Base-by-base conservation (phyloP, 2,329 filamentous ascomycete species). In the Trichoderma sp. region DNA sequence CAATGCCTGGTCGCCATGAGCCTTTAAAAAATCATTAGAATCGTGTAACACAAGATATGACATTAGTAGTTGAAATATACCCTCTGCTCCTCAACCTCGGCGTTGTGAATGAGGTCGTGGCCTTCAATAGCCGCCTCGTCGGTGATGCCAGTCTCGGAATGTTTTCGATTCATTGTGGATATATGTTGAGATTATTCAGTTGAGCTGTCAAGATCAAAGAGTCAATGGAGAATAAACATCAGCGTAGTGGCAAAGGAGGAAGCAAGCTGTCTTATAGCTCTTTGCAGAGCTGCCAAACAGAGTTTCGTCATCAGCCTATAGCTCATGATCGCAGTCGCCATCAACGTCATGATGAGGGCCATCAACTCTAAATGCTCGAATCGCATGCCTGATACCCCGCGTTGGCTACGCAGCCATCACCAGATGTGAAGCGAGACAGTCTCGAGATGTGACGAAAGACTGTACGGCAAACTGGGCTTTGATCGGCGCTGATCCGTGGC, bases 61-160 rank as follows among this genome's bases (percentile, higher is more conserved):
- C 12, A 5, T 39, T 15, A 28, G 8, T 39, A 2, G 15, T 2
- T 32, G 13, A 15, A 13, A 23, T 7, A 12, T 57, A 72, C 69
- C 62, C 74, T 76, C 64, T 81, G 79, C 66, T 81, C 79, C 59
- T 81, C 79, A 0, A 76, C n/a, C 64, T 81, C 80, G 34, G 79
- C 80, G 4, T 75, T 68, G 63, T 81, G 79, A 20, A 81, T 81
- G 58, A 81, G 75, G 20, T 81, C 80, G 59, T 81, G 80, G 7
- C 72, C 71, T 68, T 80, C 79, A 7, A 77, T 66, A 17, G 79
- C 80, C 28, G 75, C 77, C 73, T 80, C 78, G 50, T 80, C 79
- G 0, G 76, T 71, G 58, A 79, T 75, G 23, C 77, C 78, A 15
- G 57, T 59, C 5, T 53, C 47, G n/a, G 47, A 53, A 53, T 53